Base-by-base conservation (phyloP, 2,329 filamentous ascomycete species). In the Xylariaceae sp. region DNA sequence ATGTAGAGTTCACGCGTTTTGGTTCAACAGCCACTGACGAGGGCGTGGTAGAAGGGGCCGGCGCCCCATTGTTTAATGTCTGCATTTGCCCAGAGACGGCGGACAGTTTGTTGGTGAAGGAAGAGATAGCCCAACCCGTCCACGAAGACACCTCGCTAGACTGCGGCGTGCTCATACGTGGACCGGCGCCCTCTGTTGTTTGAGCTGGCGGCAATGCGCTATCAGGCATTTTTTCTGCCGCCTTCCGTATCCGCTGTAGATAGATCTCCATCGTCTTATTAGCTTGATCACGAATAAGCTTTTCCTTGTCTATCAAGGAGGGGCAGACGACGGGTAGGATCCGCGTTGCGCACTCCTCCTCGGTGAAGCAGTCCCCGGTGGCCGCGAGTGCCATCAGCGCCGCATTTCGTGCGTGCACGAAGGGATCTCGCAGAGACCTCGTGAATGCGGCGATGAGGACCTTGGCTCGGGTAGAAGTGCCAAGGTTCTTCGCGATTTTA, bases 61-160 rank as follows among this genome's bases (percentile, higher is more conserved):
- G 65, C 2, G 72, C 68, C 34, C 73, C 74, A 56, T 78, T 78
- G 49, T 76, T 71, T 16, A 78, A 68, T 1, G 83, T 74, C 66
- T 92, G 80, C 59, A 99, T 99, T 53, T 96, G 88, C 16, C 94
- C 94, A 8, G 87, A 87, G 0, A 90, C 91, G 0, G 88, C 74
- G 1, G 89, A 86, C 12, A 97, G 70, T 65, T 96, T 96, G 72
- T 97, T 97, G 1, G 94, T 97, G 68, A 99, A 99, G 1, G 91
- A 96, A 0, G 94, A 97, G 51, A 99, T 96, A 1, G 94, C 94
- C 94, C 94, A 99, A 12, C 94, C 94, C 1, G 94, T 84, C 94
- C 94, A 97, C 3, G 80, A 79, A 2, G 85, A 84, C 37, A 79
- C 81, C 43, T 74, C 71, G 56, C 66, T 70, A 1, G 80, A 74